Base-by-base conservation (phyloP, 73 alveolate species). In the Blepharisma japonicum region DNA sequence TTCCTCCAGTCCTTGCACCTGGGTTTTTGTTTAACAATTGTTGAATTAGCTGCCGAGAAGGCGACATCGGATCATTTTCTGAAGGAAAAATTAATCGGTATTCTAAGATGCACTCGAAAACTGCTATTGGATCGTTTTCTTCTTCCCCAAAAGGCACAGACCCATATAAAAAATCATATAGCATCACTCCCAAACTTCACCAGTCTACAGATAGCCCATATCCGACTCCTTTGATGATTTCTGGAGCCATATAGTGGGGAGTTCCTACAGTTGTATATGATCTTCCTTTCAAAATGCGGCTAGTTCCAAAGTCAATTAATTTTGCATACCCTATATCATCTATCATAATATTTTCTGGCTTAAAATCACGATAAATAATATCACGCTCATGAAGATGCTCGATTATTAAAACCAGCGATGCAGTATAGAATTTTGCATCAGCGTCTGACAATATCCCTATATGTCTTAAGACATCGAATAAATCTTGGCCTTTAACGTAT, bases 201-300 rank as follows among this genome's bases (percentile, higher is more conserved):
- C 66, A 70, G 39, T 70, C 80, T 8, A 70, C 80, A 45, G 32
- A 8, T 14, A n/a, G 27, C 23, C 55, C 23, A 45, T 70, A 70
- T n/a, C 80, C 80, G 39, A n/a, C 27, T 45, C 80, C 46, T 70
- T 14, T 18, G 9, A 70, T 70, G 0, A 84, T 68, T 84, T 84
- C 91, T 67, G 91, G 91, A 67, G 91, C 91, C 85, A 84, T 68
- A 68, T 84, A 84, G 71, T 84, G 91, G 0, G 89, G 85, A 51
- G 89, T 82, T 23, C 89, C 89, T 51, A 83, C 71, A 6, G 80
- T 79, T 6, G 90, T 83, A n/a, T 71, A 50, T 8, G 90, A 77
- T 67, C 90, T 83, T 56, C 79, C 86, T 66, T 68, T 51, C 14
- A 83, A 76, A 56, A 79, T 83, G 53, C 61, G 56, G 8, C 68